Evolutionary conservation across 2,329 filamentous ascomycete genomes (phyloP).

Genomic region (Fusarium palustre): DNA sequence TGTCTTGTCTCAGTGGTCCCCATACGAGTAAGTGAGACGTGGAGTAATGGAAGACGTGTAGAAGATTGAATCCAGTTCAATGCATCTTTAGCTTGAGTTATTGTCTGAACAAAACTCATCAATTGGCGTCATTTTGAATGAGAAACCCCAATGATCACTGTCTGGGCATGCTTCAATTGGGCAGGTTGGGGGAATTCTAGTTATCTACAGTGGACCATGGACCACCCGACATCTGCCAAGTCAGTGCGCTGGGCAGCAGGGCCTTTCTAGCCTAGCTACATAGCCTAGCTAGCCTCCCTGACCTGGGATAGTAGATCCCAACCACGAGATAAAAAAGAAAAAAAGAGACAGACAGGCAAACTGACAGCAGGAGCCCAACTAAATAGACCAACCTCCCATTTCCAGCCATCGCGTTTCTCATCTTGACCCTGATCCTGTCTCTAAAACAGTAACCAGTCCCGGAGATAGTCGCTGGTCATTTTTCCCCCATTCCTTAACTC

Average conservation of each 20-base stretch:
- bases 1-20: conserved; percentile 2
- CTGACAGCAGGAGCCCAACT: not conserved
- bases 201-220: conserved; percentile 4
- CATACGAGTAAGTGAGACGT: not conserved
- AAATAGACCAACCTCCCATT: conserved; percentile 37
- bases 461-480: conserved; percentile 2
- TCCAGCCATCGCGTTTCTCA: conserved; percentile 37
- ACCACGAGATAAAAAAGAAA: conserved; percentile 15
- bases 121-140: conserved; percentile 4
- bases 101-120: not conserved
- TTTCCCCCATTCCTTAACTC: conserved; percentile 5
- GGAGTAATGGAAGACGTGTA: conserved; percentile 3
- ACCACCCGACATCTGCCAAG: not conserved
- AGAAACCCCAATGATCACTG: too few species aligned
- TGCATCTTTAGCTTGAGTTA: not conserved
- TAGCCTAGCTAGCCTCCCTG: not conserved
- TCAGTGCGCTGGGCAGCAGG: not conserved
- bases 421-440: not conserved
- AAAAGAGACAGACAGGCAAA: not conserved
- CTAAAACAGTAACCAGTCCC: conserved; percentile 31
- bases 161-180: conserved; percentile 13
- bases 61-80: not conserved
- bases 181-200: not conserved
- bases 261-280: too few species aligned
- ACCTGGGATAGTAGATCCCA: not conserved